phyloP scores from a whole-genome alignment of 2,329 filamentous ascomycete species.

The Fusarium incarnatum region DNA sequence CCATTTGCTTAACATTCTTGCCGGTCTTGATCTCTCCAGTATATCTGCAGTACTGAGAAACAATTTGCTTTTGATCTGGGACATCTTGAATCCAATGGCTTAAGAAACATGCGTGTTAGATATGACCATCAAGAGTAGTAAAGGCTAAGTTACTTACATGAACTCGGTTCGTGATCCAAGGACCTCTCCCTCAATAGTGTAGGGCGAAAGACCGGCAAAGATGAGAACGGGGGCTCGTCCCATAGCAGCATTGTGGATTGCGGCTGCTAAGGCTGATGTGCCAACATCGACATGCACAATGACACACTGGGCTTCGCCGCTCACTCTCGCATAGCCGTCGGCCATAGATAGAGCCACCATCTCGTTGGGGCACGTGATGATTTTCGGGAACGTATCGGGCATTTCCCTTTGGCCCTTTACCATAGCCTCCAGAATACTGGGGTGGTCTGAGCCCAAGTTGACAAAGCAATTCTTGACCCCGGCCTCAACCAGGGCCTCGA shows the following conservation, averaged over 20 bases:
- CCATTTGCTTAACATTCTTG: conserved; percentile 21
- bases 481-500: conserved; percentile 44
- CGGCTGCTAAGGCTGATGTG: conserved; percentile 43
- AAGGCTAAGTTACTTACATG: background rate
- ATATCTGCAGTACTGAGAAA: conserved; percentile 26
- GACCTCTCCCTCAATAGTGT: conserved; percentile 52
- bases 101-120: rapidly evolving
- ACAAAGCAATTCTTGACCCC: conserved; percentile 64
- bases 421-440: conserved; percentile 48
- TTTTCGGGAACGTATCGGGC: conserved; percentile 2
- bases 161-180: conserved; percentile 21
- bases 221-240: conserved; percentile 52
- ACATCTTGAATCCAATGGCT: conserved; percentile 40
- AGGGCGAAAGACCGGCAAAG: conserved; percentile 58
- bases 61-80: conserved; percentile 26
- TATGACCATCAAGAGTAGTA: rapidly evolving
- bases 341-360: conserved; percentile 45
- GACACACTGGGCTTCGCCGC: conserved; percentile 39
- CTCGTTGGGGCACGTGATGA: conserved; percentile 50
- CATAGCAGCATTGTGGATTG: conserved; percentile 47
- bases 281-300: conserved; percentile 49
- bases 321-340: conserved; percentile 47
- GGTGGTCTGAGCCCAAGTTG: conserved; percentile 64
- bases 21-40: conserved; percentile 20
- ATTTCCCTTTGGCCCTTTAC: conserved; percentile 41